These are phyloP conservation scores for Pseudogymnoascus sp. DNA, from an alignment of 2,329 filamentous ascomycete genomes.

Conservation along the genomic window DNA sequence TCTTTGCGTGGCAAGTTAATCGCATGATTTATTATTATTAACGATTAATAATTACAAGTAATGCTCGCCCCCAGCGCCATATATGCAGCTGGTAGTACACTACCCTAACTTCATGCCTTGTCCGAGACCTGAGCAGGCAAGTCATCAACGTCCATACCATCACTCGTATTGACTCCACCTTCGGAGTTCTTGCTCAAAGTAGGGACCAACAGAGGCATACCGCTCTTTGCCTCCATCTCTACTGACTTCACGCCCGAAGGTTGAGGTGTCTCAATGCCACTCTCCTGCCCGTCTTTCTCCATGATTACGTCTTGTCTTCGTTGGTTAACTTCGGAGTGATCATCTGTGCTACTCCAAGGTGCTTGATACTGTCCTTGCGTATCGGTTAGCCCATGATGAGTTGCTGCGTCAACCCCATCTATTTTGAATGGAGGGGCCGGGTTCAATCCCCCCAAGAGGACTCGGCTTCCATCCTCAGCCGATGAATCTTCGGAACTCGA, in stretches of 20 bases:
- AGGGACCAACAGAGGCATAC: not conserved
- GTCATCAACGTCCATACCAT: constrained; percentile 1
- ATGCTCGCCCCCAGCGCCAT: not conserved
- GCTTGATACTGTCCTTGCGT: not conserved
- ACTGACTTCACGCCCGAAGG: not conserved
- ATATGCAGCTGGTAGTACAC: not conserved
- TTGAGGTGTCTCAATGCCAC: not conserved
- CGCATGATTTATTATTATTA: not conserved
- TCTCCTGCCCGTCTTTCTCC: constrained; percentile 1
- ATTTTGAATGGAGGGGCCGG: not conserved
- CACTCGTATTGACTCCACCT: not conserved
- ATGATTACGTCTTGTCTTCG: not conserved
- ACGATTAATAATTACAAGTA: constrained; percentile 2
- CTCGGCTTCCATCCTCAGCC: not conserved
- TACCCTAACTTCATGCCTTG: not conserved
- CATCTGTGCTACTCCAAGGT: not conserved
- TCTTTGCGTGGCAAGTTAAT: not conserved
- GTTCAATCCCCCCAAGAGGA: not conserved
- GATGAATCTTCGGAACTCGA: not conserved
- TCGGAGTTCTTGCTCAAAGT: not conserved
- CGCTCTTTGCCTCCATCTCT: constrained; percentile 2
- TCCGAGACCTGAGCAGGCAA: not conserved
- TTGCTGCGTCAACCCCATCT: not conserved
- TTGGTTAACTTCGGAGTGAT: not conserved
- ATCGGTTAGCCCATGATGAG: not conserved